These are phyloP conservation scores for Paraphaeosphaeria sporulosa DNA, from an alignment of 2,329 filamentous ascomycete species.

Conservation along the genomic window DNA sequence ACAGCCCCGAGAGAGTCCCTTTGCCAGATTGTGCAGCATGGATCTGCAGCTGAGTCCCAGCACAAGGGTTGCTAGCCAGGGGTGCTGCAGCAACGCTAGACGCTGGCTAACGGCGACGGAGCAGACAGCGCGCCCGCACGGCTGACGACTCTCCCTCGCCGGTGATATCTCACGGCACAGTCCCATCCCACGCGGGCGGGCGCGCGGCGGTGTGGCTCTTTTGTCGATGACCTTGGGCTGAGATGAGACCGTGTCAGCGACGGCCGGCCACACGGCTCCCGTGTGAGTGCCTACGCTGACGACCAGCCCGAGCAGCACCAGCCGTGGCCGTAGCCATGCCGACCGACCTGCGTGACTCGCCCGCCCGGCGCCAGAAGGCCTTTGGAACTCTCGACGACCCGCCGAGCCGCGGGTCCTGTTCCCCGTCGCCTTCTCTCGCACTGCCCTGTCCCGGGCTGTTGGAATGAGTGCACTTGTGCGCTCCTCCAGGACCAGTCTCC, in stretches of 20 bases:
- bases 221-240: slow-evolving; percentile 16
- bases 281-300: too few species aligned
- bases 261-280: slow-evolving; percentile 11
- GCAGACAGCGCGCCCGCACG: background rate
- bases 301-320: background rate
- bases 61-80: slow-evolving; percentile 16
- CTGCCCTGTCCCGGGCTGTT: slow-evolving; percentile 42
- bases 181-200: slow-evolving; percentile 11
- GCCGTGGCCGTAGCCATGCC: slow-evolving; percentile 16
- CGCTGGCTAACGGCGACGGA: slow-evolving; percentile 4
- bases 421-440: slow-evolving; percentile 32
- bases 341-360: slow-evolving; percentile 23
- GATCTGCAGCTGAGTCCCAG: slow-evolving; percentile 30
- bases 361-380: slow-evolving; percentile 38
- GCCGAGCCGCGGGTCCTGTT: slow-evolving; percentile 39
- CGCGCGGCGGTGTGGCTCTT: slow-evolving; percentile 2
- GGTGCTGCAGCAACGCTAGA: slow-evolving; percentile 19
- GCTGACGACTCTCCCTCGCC: too few species aligned
- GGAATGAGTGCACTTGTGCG: slow-evolving; percentile 28
- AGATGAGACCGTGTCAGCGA: slow-evolving; percentile 42
- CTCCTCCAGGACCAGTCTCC: too few species aligned
- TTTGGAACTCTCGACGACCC: slow-evolving; percentile 6
- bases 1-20: slow-evolving; percentile 25
- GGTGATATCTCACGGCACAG: background rate
- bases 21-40: slow-evolving; percentile 22